Evolutionary conservation across 2,329 filamentous ascomycete genomes (phyloP).

Genomic region (Orbilia oligospora): DNA sequence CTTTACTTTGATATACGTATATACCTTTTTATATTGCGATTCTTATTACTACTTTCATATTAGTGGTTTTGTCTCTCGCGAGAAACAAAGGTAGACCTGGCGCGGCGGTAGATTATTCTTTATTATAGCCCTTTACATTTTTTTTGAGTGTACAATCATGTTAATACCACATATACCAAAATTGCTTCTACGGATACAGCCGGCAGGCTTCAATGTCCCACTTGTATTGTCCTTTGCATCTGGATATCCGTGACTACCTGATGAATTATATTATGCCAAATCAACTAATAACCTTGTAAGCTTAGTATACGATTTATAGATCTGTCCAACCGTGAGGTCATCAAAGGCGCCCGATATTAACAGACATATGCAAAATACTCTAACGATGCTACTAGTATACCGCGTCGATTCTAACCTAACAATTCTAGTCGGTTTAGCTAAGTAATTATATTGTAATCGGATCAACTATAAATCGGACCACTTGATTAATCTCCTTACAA

Average conservation of each 20-base stretch:
- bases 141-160: conserved; percentile 5
- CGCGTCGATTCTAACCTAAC: too few species aligned
- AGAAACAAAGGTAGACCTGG: conserved; percentile 39
- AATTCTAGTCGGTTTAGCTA: too few species aligned
- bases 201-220: not conserved
- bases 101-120: conserved; percentile 25
- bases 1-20: conserved; percentile 3
- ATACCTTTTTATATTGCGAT: conserved; percentile 18
- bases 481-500: not conserved
- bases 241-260: not conserved
- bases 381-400: too few species aligned
- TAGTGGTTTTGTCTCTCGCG: conserved; percentile 8
- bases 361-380: too few species aligned
- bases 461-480: too few species aligned
- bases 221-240: too few species aligned
- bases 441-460: too few species aligned
- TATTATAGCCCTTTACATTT: conserved; percentile 11
- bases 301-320: too few species aligned
- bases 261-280: too few species aligned
- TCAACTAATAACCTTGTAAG: too few species aligned
- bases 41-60: conserved; percentile 21
- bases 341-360: too few species aligned
- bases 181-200: not conserved
- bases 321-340: too few species aligned
- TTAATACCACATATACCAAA: conserved; percentile 11